Evolutionary conservation across 768 basidiomycete species (phyloP), one percentile per base, ranked within the genome.

Genomic region (Hirschioporus abietinus): DNA sequence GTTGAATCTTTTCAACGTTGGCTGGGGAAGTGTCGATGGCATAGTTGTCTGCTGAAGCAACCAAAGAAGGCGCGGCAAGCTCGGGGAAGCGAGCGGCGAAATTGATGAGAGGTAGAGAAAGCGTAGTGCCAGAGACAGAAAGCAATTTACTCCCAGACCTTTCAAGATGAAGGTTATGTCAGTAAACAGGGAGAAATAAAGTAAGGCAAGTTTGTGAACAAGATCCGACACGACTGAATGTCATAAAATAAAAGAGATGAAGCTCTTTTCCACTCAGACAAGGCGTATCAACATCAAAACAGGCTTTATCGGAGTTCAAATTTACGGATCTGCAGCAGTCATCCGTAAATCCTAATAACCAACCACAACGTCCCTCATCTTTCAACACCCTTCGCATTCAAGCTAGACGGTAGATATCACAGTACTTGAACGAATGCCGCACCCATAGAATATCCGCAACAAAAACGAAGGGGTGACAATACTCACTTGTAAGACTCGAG

Each of bases 1-100:
- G 85, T n/a, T 81, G 77, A 60, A 95, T 81, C 34, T 83, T 86
- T 6, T 78, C 77, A 68, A 78, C 82, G 67, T 86, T 76, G 20
- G 72, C 73, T 5, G 81, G 76, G 1, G 84, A 84, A 18, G 79
- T 74, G 73, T 86, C 82, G 30, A 91, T 52, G 15, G 42, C 42
- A 20, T 52, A 52, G 20, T 52, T 52, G 12, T 5, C 42, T 15
- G 42, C 12, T 20, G 42, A 52, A 12, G 12, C 42, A 10, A 52
- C 12, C 12, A 52, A 20, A 52, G 42, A 52, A 52, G 42, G 42
- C 12, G 42, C 42, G 20, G 42, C 42, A 20, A 52, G 42, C 20
- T 52, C 42, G 20, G 42, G 42, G 12, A 52, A 52, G 42, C 42
- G 42, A 1, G 42, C 42, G 42, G 42, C 20, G 42, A 52, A 52